Conservation (phyloP, 2,329 filamentous ascomycete species). For the Fusarium albidum region DNA sequence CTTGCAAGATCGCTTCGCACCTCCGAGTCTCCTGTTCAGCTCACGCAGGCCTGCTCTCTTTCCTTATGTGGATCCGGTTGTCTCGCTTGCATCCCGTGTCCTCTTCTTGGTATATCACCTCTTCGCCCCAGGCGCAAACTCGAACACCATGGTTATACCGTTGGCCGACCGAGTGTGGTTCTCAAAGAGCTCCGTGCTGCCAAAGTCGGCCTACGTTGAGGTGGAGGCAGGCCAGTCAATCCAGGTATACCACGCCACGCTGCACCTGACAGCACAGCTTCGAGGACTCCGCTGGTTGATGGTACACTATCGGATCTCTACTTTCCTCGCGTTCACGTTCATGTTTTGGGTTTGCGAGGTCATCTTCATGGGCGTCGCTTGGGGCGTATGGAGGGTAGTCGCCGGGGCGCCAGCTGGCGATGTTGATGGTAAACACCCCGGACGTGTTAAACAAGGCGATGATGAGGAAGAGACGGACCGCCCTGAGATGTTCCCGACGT, state of each 20-base stretch:
- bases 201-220: constrained; percentile 64
- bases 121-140: constrained; percentile 70
- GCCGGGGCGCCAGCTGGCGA: constrained; percentile 26
- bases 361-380: constrained; percentile 70
- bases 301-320: constrained; percentile 80
- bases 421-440: constrained; percentile 10
- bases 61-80: constrained; percentile 77
- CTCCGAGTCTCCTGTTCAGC: constrained; percentile 59
- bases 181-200: constrained; percentile 48
- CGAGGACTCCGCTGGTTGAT: constrained; percentile 83
- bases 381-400: constrained; percentile 62
- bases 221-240: constrained; percentile 73
- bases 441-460: constrained; percentile 38
- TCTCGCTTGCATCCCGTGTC: constrained; percentile 68
- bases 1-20: constrained; percentile 47
- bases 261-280: constrained; percentile 78
- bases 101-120: constrained; percentile 75
- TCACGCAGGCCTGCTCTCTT: constrained; percentile 80
- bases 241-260: constrained; percentile 76
- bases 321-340: constrained; percentile 72
- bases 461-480: constrained; percentile 49
- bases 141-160: constrained; percentile 67
- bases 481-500: constrained; percentile 54
- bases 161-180: constrained; percentile 82
- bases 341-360: constrained; percentile 83